Evolutionary conservation across 2,329 filamentous ascomycete species (phyloP).

Genomic region (Ophiosphaerella herpotricha): DNA sequence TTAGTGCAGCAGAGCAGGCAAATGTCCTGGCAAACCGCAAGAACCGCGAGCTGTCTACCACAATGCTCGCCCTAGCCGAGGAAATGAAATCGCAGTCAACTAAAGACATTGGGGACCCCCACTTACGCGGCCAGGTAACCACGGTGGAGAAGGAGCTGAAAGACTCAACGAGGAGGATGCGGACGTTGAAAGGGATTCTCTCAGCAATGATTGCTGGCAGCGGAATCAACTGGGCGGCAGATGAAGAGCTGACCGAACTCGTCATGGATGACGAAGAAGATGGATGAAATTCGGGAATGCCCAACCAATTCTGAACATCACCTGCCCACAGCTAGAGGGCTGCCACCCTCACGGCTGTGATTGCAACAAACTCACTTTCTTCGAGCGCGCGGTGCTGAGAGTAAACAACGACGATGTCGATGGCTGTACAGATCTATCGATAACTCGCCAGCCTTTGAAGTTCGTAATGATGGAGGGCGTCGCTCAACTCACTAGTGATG

Average conservation of each 20-base stretch:
- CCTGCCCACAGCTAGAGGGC: no score
- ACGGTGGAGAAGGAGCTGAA: constrained; percentile 64
- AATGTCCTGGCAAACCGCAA: constrained; percentile 60
- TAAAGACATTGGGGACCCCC: constrained; percentile 59
- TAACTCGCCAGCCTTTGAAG: no score
- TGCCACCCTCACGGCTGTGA: background rate
- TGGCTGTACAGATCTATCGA: no score
- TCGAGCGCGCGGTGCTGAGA: no score
- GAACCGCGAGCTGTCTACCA: constrained; percentile 67
- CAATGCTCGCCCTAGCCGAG: constrained; percentile 67
- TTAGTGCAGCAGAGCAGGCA: constrained; percentile 63
- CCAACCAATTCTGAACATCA: no score
- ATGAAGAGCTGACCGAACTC: constrained; percentile 68
- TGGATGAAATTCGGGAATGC: constrained; percentile 13
- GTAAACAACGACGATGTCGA: no score
- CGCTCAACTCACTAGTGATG: no score
- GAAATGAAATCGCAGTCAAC: constrained; percentile 59
- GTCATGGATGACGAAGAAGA: constrained; percentile 69
- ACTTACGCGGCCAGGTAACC: constrained; percentile 60
- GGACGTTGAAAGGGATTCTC: constrained; percentile 76
- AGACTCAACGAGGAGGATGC: constrained; percentile 68
- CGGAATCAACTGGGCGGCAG: constrained; percentile 78
- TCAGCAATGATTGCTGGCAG: constrained; percentile 80
- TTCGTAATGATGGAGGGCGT: no score
- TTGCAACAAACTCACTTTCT: background rate